Evolutionary conservation across 1,139 yeast genomes (phyloP).

Genomic region (Candida labiduridarum): DNA sequence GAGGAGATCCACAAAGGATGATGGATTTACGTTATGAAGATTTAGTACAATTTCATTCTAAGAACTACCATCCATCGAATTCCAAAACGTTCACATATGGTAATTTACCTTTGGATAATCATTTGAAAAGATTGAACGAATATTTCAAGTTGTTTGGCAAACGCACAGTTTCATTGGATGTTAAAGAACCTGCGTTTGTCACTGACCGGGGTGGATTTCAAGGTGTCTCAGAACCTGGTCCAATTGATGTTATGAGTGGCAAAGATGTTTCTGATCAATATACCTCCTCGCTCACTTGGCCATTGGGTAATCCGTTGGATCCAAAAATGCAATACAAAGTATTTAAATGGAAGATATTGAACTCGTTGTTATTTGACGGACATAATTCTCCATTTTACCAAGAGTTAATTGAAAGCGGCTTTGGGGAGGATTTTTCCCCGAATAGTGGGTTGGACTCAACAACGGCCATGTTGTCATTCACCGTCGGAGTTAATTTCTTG

Average conservation of each 20-base stretch:
- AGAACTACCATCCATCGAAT: conserved; percentile 87
- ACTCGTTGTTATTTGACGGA: conserved; percentile 81
- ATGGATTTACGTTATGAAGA: conserved; percentile 76
- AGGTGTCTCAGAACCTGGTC: conserved; percentile 59
- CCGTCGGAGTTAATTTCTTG: conserved; percentile 85
- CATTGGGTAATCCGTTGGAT: conserved; percentile 73
- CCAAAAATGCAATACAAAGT: conserved; percentile 55
- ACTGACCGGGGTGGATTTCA: conserved; percentile 11
- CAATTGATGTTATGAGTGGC: conserved; percentile 71
- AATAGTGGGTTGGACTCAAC: conserved; percentile 88
- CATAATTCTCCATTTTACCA: conserved; percentile 91
- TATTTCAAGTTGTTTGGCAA: conserved; percentile 58
- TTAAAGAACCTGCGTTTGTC: conserved; percentile 32
- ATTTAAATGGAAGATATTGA: conserved; percentile 72
- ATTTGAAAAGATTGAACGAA: conserved; percentile 58
- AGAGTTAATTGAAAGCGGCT: conserved; percentile 77
- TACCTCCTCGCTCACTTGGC: conserved; percentile 87
- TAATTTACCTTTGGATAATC: conserved; percentile 62
- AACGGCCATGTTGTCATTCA: conserved; percentile 75
- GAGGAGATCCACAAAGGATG: conserved; percentile 89
- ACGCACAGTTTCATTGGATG: conserved; percentile 29
- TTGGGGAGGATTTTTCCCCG: conserved; percentile 84
- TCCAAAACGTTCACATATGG: conserved; percentile 90
- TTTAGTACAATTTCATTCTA: conserved; percentile 70
- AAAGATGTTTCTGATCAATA: conserved; percentile 69